phyloP scores from a whole-genome alignment of 2,329 filamentous ascomycete species.

The Mollisiaceae sp. region DNA sequence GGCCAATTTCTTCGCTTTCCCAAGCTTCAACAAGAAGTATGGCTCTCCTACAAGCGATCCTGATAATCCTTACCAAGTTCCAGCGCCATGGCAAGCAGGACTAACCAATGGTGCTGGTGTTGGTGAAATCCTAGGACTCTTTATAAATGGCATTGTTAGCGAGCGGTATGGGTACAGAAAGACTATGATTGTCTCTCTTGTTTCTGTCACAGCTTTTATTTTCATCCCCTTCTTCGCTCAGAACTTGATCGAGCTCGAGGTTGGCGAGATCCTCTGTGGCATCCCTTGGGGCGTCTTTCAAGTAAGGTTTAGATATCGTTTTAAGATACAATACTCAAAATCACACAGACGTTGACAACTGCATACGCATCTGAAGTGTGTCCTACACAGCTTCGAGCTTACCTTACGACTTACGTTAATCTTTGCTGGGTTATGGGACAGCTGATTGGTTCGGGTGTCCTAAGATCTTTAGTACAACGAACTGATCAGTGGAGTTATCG shows the following conservation, averaged over 20 bases:
- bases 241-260: conserved; percentile 51
- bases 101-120: conserved; percentile 41
- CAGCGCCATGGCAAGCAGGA: conserved; percentile 44
- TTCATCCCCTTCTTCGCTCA: conserved; percentile 56
- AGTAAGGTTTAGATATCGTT: not conserved
- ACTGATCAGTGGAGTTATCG: conserved; percentile 45
- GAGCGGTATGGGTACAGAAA: conserved; percentile 56
- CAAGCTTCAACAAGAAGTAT: conserved; percentile 40
- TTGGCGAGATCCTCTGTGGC: conserved; percentile 54
- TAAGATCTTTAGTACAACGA: conserved; percentile 46
- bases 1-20: conserved; percentile 42
- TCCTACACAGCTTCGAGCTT: conserved; percentile 55
- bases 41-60: conserved; percentile 33
- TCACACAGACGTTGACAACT: conserved; percentile 40
- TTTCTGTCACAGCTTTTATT: conserved; percentile 49
- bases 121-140: conserved; percentile 53
- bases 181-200: conserved; percentile 36
- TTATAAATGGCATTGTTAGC: conserved; percentile 54
- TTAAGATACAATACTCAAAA: not conserved
- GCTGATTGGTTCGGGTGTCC: conserved; percentile 52
- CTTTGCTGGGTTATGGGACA: conserved; percentile 57
- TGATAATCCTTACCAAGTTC: conserved; percentile 37
- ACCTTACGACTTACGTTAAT: conserved; percentile 57
- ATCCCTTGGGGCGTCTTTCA: conserved; percentile 57
- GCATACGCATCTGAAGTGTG: conserved; percentile 52